A percentile compares a stretch with the other conserved stretches of the same genome.
Conservation (phyloP, 129 eudicot species). For the Lonicera japonica region DNA sequence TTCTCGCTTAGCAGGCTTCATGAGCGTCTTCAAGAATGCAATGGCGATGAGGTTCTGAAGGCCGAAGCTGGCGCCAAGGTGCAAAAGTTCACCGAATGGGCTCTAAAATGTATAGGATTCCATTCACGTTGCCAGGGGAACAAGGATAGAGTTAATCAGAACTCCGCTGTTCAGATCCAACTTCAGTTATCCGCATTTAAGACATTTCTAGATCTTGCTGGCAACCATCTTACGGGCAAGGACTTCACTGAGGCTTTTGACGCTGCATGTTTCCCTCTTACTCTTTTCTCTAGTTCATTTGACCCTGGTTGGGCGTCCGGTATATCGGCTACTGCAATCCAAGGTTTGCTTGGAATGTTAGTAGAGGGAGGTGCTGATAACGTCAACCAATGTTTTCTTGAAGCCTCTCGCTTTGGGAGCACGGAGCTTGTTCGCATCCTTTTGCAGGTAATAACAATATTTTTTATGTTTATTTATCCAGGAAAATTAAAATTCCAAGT, state of each 20-base stretch:
- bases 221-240: slow-evolving; percentile 74
- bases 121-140: slow-evolving; percentile 88
- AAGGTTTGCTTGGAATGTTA: slow-evolving; percentile 84
- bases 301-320: slow-evolving; percentile 99
- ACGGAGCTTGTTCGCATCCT: slow-evolving; percentile 96
- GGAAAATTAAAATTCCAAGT: too few species aligned
- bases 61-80: slow-evolving; percentile 97
- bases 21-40: slow-evolving; percentile 92
- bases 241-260: slow-evolving; percentile 98
- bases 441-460: slow-evolving; percentile 57
- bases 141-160: slow-evolving; percentile 58
- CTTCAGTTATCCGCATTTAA: slow-evolving; percentile 88
- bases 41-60: slow-evolving; percentile 90
- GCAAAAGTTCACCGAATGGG: slow-evolving; percentile 98
- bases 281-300: slow-evolving; percentile 89
- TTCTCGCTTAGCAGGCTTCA: slow-evolving; percentile 48
- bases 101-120: slow-evolving; percentile 92
- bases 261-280: slow-evolving; percentile 98
- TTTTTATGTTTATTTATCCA: too few species aligned
- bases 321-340: slow-evolving; percentile 88
- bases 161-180: slow-evolving; percentile 75
- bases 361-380: slow-evolving; percentile 99
- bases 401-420: slow-evolving; percentile 97
- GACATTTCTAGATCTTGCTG: slow-evolving; percentile 86
- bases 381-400: slow-evolving; percentile 94